Conservation (phyloP, 176 grass and related monocot genomes). For the Ensete glaucum region DNA sequence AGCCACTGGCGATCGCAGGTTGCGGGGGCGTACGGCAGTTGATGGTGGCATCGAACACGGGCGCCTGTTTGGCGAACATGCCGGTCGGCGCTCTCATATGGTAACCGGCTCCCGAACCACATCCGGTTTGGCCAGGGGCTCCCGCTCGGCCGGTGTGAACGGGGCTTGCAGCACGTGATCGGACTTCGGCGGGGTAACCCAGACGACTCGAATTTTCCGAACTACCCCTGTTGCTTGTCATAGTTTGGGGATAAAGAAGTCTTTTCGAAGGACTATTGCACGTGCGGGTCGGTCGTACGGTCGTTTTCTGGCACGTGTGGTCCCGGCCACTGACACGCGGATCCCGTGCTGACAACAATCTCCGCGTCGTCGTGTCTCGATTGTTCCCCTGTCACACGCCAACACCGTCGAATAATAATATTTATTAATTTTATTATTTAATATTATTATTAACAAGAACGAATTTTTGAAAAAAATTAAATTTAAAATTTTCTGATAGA, state of each 20-base stretch:
- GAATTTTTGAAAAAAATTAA: too few relatives aligned
- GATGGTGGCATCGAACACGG: neutral
- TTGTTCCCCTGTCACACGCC: neutral
- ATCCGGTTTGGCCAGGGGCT: neutral
- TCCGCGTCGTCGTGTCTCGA: constrained; percentile 10
- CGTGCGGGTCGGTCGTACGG: neutral
- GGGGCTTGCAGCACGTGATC: neutral
- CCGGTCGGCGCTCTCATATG: neutral
- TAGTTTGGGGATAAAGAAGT: too few relatives aligned
- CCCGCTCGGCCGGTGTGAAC: neutral
- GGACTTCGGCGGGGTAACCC: neutral
- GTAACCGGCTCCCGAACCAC: neutral
- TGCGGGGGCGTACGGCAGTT: neutral
- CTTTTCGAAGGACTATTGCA: neutral
- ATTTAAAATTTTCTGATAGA: too few relatives aligned
- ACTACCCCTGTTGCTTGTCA: too few relatives aligned
- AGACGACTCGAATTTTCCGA: too few relatives aligned
- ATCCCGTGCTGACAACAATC: constrained; percentile 8
- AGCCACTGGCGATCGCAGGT: neutral
- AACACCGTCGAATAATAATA: neutral
- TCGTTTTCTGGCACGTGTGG: neutral
- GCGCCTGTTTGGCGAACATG: neutral
- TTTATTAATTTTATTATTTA: too few relatives aligned
- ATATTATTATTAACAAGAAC: too few relatives aligned
- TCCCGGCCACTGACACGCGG: neutral